These are phyloP conservation scores for Neurospora sp. DNA, from an alignment of 495 filamentous ascomycete genomes.

Conservation along the genomic window DNA sequence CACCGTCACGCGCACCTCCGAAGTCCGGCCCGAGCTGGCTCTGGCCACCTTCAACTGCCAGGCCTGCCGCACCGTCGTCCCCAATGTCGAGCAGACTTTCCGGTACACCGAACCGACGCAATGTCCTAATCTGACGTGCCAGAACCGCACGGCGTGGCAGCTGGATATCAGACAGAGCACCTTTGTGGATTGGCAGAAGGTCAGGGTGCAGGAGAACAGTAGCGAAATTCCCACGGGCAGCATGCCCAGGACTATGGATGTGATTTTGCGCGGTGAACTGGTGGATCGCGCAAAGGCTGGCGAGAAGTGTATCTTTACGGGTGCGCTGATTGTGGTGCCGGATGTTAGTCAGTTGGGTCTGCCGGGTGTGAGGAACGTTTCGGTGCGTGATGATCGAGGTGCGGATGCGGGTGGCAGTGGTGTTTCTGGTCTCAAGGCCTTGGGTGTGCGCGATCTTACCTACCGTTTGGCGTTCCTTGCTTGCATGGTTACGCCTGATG, in stretches of 20 bases:
- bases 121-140: constrained; percentile 86
- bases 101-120: constrained; percentile 93
- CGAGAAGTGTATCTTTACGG: constrained; percentile 96
- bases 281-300: constrained; percentile 95
- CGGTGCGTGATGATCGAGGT: constrained; percentile 76
- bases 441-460: constrained; percentile 91
- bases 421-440: constrained; percentile 77
- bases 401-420: constrained; percentile 73
- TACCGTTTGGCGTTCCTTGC: constrained; percentile 96
- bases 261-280: constrained; percentile 96
- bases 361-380: constrained; percentile 74
- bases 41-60: constrained; percentile 91
- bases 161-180: constrained; percentile 94
- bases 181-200: constrained; percentile 98
- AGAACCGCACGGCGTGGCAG: constrained; percentile 82
- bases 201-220: constrained; percentile 93
- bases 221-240: constrained; percentile 97
- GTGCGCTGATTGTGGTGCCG: constrained; percentile 89
- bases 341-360: constrained; percentile 93
- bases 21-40: constrained; percentile 88
- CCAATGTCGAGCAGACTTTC: constrained; percentile 95
- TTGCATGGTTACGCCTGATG: constrained; percentile 93
- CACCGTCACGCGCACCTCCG: constrained; percentile 91
- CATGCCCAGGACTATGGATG: constrained; percentile 97
- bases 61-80: constrained; percentile 65